Conservation (phyloP, 768 basidiomycete species). For the Mrakia hoshinonis region DNA sequence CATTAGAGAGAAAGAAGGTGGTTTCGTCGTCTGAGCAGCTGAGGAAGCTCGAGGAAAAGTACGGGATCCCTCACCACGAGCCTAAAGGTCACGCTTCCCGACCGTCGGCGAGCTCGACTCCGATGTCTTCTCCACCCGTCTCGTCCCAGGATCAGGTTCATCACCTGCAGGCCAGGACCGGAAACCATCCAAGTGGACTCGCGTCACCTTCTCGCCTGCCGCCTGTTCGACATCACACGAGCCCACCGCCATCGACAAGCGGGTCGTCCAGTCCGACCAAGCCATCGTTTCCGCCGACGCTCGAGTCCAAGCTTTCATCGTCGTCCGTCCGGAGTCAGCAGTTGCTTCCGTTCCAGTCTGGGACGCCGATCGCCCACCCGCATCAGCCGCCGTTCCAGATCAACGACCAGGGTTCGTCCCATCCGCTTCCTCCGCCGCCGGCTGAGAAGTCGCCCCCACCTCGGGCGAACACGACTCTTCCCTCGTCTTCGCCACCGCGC, state of each 20-base stretch:
- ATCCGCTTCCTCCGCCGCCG: neutral
- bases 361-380: neutral
- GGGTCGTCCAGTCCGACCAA: neutral
- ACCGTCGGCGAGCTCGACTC: neutral
- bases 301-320: constrained; percentile 7
- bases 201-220: neutral
- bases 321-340: neutral
- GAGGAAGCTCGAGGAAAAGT: neutral
- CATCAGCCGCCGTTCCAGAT: constrained; percentile 5
- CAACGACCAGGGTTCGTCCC: neutral
- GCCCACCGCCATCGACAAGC: neutral
- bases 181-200: neutral
- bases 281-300: neutral
- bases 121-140: neutral
- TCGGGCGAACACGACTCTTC: neutral
- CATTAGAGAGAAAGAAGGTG: neutral
- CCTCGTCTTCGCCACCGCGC: constrained; percentile 4
- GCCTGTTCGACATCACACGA: neutral
- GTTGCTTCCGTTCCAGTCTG: neutral
- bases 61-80: neutral
- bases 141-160: neutral
- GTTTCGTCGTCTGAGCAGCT: constrained; percentile 1
- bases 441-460: neutral
- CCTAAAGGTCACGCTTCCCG: neutral
- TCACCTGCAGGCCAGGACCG: neutral